Evolutionary conservation across 495 filamentous ascomycete genomes (phyloP), one percentile per base, ranked within the genome.

Genomic region (Xylona heveae): DNA sequence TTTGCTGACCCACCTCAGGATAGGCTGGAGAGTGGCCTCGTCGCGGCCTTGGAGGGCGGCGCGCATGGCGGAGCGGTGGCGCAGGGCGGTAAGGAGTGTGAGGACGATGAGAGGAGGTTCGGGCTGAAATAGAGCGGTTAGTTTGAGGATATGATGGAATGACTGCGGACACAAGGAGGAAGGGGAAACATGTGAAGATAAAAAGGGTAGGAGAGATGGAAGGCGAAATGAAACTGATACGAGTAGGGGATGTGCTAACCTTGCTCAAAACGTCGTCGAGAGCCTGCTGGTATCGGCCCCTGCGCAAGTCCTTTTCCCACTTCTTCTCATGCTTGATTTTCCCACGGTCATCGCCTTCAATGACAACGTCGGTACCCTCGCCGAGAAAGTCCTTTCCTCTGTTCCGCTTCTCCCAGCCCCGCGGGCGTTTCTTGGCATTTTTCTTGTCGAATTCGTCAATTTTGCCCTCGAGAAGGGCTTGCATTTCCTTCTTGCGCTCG

Each of bases 21-120:
- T 62, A 0, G 84, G 84, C 44, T 78, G 63, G 2, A 95, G 68
- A 0, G 72, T 69, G 5, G 64, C 60, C 48, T 91, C 82, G 46
- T 92, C 82, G n/a, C 88, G 68, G 29, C 70, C 69, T 42, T 71
- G 61, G 20, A 99, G 60, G 5, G 88, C 78, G 17, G 74, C 65
- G n/a, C 73, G 66, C 26, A 91, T 62, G 1, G 90, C 88, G 21
- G 75, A 83, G 19, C 88, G 74, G 52, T 99, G 88, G 6, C 76
- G 67, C 2, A 99, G 61, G 5, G 82, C 78, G 2, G 75, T 74
- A 12, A 97, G 56, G 4, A 91, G 50, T 1, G 84, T 91, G 2
- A 93, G 58, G 3, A 68, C 62, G 1, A 51, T 61, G 27, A 74
- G 49, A 2, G 74, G 58, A 15, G 64, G 59, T 42, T 65, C 62